Conservation (phyloP, 495 filamentous ascomycete genomes). For the Clavariopsis aquatica region DNA sequence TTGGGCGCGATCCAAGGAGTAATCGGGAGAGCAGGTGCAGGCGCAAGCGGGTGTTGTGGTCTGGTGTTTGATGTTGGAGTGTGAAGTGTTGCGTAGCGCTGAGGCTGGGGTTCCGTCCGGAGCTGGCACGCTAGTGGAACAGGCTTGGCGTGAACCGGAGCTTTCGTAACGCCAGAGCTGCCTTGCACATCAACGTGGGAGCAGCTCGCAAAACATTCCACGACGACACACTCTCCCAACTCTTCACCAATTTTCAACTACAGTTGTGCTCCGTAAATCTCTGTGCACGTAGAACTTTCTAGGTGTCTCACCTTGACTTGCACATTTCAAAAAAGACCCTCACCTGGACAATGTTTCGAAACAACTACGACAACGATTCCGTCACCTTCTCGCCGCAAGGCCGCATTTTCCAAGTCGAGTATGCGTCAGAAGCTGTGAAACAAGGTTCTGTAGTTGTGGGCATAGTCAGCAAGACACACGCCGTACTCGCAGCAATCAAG, state of each 20-base stretch:
- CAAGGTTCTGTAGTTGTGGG: conserved; percentile 98
- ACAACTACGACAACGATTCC: conserved; percentile 99
- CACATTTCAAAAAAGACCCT: too few species aligned
- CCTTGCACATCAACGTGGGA: conserved; percentile 1
- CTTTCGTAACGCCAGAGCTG: conserved; percentile 24
- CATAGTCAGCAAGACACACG: conserved; percentile 95
- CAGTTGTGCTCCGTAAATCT: too few species aligned
- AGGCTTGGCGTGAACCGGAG: conserved; percentile 7
- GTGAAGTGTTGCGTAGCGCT: conserved; percentile 30
- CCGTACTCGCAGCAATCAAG: conserved; percentile 94
- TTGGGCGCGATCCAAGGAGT: background rate
- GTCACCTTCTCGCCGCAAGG: conserved; percentile 99
- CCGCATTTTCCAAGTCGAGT: conserved; percentile 99
- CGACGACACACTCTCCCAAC: too few species aligned
- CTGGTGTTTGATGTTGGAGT: conserved; percentile 3
- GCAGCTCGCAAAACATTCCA: background rate
- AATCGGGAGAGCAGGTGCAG: background rate
- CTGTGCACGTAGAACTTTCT: too few species aligned
- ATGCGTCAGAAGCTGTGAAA: conserved; percentile 98
- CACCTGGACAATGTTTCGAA: conserved; percentile 81
- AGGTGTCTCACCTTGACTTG: too few species aligned
- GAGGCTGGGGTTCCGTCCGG: conserved; percentile 20
- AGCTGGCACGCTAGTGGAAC: background rate
- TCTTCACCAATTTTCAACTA: too few species aligned
- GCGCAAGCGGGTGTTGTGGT: background rate